Evolutionary conservation across 192 early-diverging fungal genomes (phyloP).

Genomic region (Backusella tuberculispora): DNA sequence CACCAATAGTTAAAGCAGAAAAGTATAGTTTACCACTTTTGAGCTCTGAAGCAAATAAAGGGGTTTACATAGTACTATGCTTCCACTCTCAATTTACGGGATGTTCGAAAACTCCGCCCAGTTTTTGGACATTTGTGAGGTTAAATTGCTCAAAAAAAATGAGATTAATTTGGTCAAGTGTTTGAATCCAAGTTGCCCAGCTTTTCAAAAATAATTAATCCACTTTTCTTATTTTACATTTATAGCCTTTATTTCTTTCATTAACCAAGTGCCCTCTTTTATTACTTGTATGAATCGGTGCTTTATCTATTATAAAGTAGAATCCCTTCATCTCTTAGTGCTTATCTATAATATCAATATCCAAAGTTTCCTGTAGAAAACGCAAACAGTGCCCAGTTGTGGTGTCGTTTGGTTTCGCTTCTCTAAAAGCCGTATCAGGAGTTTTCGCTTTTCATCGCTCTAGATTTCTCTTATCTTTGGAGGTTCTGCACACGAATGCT

Average conservation of each 20-base stretch:
- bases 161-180: background rate
- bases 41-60: background rate
- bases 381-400: background rate
- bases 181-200: background rate
- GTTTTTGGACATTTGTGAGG: background rate
- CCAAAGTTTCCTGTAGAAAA: background rate
- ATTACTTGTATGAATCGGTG: background rate
- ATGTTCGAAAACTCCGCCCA: background rate
- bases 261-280: background rate
- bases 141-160: background rate
- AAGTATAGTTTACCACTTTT: background rate
- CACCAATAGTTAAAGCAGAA: background rate
- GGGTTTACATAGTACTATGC: background rate
- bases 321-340: slow-evolving; percentile 1
- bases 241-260: slow-evolving; percentile 4
- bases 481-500: too few relatives aligned
- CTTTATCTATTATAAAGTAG: slow-evolving; percentile 5
- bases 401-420: background rate
- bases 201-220: too few relatives aligned
- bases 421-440: background rate
- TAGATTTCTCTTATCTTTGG: too few relatives aligned
- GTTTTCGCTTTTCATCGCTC: background rate
- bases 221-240: background rate
- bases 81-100: background rate
- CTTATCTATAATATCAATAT: slow-evolving; percentile 1